Percentiles rank a stretch among this genome's conserved stretches.
phyloP scores from a whole-genome alignment of 2,329 filamentous ascomycete genomes.

The Sporothrix phasma region DNA sequence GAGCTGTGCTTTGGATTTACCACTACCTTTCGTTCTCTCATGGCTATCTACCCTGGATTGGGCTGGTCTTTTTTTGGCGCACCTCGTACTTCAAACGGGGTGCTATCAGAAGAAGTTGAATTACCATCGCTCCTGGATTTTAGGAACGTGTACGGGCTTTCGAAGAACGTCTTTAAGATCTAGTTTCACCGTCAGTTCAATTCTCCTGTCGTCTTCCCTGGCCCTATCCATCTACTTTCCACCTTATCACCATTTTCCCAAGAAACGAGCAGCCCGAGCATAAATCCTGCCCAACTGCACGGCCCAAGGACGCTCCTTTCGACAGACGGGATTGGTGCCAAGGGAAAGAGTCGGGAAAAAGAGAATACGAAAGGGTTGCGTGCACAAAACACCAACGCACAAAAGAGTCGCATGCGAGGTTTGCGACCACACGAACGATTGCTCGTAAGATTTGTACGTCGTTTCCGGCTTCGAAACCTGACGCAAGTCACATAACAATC shows the following conservation, averaged over 20 bases:
- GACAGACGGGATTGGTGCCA: not conserved
- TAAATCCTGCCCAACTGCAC: not conserved
- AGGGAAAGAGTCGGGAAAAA: not conserved
- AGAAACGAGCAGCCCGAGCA: not conserved
- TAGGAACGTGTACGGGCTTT: not conserved
- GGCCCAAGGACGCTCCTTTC: not conserved
- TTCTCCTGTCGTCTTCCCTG: not conserved
- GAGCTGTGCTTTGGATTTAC: no score
- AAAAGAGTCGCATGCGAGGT: no score
- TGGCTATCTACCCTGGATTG: constrained; percentile 2
- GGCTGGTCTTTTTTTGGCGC: not conserved
- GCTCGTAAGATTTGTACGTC: no score
- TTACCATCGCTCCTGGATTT: not conserved
- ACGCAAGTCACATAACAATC: not conserved
- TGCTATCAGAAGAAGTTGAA: not conserved
- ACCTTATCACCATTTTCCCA: not conserved
- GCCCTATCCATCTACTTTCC: not conserved
- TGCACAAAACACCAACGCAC: not conserved
- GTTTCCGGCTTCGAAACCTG: no score
- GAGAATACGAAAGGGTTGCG: not conserved
- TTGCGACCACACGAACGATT: constrained; percentile 1
- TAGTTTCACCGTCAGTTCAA: no score
- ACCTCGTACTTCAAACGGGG: not conserved
- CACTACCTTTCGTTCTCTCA: not conserved
- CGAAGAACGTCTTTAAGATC: not conserved